phyloP scores from a whole-genome alignment of 2,329 filamentous ascomycete species.

The Penicillium sp. region DNA sequence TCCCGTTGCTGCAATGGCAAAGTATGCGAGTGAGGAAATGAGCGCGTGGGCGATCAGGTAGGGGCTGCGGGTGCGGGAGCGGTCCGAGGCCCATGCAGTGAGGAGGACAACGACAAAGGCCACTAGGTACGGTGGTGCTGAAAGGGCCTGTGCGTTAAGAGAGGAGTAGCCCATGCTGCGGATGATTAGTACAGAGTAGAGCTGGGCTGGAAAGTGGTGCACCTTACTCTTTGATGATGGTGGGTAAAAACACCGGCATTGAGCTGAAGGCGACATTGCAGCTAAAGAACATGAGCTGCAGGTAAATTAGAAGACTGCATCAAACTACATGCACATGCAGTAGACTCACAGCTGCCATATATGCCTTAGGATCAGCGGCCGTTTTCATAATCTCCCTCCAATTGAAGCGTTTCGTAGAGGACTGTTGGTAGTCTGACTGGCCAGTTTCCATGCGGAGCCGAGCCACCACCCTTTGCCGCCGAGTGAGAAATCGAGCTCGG shows the following conservation, averaged over 20 bases:
- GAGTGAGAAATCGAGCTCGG: constrained; percentile 64
- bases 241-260: constrained; percentile 83
- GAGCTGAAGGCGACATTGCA: constrained; percentile 87
- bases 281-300: constrained; percentile 74
- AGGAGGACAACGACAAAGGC: constrained; percentile 72
- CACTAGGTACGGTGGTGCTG: constrained; percentile 77
- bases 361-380: constrained; percentile 68
- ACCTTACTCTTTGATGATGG: constrained; percentile 65
- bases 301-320: neutral
- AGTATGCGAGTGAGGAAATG: constrained; percentile 65
- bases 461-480: constrained; percentile 69
- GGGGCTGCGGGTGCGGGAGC: constrained; percentile 60
- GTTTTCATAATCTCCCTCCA: constrained; percentile 60
- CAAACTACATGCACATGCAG: too few species aligned
- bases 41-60: constrained; percentile 71
- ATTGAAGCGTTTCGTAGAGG: constrained; percentile 47
- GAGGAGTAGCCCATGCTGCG: constrained; percentile 68
- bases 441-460: constrained; percentile 65
- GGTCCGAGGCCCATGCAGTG: constrained; percentile 74
- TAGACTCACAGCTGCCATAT: constrained; percentile 64
- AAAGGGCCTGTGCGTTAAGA: constrained; percentile 72
- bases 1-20: constrained; percentile 60
- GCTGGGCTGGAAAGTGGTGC: neutral
- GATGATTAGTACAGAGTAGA: neutral
- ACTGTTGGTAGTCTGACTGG: constrained; percentile 41